Evolutionary conservation across 2,329 filamentous ascomycete genomes (phyloP).

Genomic region (Fonsecaea pugnacius): DNA sequence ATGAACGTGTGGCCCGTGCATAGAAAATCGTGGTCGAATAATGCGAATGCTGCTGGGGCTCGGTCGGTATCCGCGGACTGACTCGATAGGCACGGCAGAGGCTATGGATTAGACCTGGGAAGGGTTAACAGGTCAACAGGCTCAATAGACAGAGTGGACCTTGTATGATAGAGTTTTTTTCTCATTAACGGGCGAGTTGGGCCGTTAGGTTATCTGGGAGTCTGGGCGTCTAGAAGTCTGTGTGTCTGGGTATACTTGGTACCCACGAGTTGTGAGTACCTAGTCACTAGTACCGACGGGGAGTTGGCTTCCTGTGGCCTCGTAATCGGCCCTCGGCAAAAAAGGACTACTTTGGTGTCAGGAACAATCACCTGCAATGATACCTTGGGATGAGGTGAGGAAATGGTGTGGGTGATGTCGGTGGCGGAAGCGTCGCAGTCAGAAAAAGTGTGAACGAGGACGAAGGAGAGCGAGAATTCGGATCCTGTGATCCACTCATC

Average conservation of each 20-base stretch:
- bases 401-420: background rate
- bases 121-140: background rate
- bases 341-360: background rate
- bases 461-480: background rate
- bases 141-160: background rate
- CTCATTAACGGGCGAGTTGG: background rate
- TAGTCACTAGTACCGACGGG: too few relatives aligned
- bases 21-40: background rate
- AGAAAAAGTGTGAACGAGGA: background rate
- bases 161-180: conserved; percentile 4
- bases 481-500: background rate
- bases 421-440: conserved; percentile 13
- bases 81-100: background rate
- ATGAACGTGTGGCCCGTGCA: background rate
- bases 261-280: background rate
- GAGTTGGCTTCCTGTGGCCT: too few relatives aligned
- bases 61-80: background rate
- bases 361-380: background rate
- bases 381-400: background rate
- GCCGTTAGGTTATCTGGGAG: too few relatives aligned
- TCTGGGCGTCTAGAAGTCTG: too few relatives aligned
- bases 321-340: conserved; percentile 4
- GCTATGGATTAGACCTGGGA: background rate
- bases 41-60: background rate
- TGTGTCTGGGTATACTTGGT: background rate